These are phyloP conservation scores for Plantago major DNA, from an alignment of 257 asterid species.

Conservation along the genomic window DNA sequence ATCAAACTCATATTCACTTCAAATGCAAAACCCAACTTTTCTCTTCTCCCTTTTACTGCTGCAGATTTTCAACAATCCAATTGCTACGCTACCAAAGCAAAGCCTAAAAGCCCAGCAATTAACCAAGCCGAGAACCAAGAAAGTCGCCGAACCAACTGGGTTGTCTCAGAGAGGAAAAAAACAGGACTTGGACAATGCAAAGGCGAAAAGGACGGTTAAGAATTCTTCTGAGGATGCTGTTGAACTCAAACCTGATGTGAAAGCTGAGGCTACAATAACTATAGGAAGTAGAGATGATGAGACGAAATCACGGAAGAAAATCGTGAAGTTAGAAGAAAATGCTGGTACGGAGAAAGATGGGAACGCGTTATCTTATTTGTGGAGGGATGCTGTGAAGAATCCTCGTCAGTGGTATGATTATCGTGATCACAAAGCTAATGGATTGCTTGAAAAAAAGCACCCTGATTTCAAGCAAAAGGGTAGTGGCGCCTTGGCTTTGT, in stretches of 20 bases:
- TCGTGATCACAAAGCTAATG: conserved; percentile 52
- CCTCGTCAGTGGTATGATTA: conserved; percentile 72
- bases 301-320: conserved; percentile 4
- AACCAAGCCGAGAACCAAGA: no score
- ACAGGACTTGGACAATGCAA: conserved; percentile 22
- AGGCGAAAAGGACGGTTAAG: conserved; percentile 18
- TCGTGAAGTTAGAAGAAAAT: conserved; percentile 16
- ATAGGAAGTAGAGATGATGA: conserved; percentile 10
- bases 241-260: conserved; percentile 4
- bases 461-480: conserved; percentile 82
- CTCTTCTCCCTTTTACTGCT: no score
- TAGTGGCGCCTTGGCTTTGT: conserved; percentile 36
- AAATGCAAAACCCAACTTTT: no score
- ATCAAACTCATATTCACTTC: no score
- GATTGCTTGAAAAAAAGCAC: conserved; percentile 45
- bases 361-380: conserved; percentile 24
- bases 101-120: no score
- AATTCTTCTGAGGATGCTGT: no score
- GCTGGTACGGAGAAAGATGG: conserved; percentile 25
- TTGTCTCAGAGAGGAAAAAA: conserved; percentile 18
- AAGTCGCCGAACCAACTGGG: not conserved
- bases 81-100: no score
- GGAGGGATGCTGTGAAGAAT: conserved; percentile 73
- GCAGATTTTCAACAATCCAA: no score
- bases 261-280: not conserved